Evolutionary conservation across 2,329 filamentous ascomycete species (phyloP), one percentile per base, ranked within the genome.

Genomic region (Aspergillus amoenus): DNA sequence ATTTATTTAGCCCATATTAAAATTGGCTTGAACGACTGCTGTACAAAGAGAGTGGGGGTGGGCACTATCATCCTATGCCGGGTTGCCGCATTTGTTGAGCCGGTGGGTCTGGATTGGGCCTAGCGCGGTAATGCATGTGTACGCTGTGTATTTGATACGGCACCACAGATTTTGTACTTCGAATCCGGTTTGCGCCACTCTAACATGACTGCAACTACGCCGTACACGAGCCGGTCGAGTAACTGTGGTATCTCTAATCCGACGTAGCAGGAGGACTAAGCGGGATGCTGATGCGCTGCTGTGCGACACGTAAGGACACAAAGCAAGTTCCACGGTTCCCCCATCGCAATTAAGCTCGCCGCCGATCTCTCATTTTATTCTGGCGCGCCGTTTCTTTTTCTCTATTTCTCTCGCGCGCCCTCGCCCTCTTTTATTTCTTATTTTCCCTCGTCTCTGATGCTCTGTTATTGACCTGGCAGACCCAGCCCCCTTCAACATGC

Each of bases 21-120:
- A 30, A 30, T 4, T 27, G 27, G 27, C 27, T 9, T 4, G 9
- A 30, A 30, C 27, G 9, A 21, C 49, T 24, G 37, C 3, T 30
- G 27, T 30, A 30, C 27, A 30, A 30, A 30, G 44, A 9, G 37
- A n/a, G 5, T 24, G 2, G 24, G 24, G 24, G 24, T 24, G 24
- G 24, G 24, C 4, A 24, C 24, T 24, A 21, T 21, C 21, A 21
- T 21, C 21, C 21, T 21, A 7, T 47, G 49, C 47, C 55, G 57
- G 63, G 32, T 56, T 61, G 30, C 63, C 55, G 27, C 15, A 57
- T 65, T 50, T 32, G 55, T 57, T 22, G 41, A 56, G 18, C 59
- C 57, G 55, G 17, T 8, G 37, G 17, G 3, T 24, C 56, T 42
- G 15, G 5, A 22, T 55, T 27, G 5, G 59, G 63, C 18, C 42